A percentile compares a stretch with the other conserved stretches of the same genome.
phyloP scores from a whole-genome alignment of 495 filamentous ascomycete species.

The Lophiotrema nucula region DNA sequence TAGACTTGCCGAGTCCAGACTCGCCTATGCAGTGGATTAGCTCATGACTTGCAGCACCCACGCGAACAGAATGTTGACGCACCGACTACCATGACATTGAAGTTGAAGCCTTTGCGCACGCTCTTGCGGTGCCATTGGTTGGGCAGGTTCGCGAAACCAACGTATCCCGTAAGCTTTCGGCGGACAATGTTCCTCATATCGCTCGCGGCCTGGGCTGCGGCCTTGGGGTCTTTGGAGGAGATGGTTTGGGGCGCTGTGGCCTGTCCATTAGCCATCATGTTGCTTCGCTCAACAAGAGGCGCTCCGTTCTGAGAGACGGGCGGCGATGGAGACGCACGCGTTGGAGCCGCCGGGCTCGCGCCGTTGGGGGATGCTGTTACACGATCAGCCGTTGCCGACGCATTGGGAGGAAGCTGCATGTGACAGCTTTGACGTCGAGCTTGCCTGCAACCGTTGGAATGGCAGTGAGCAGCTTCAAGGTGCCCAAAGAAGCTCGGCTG shows the following conservation, averaged over 20 bases:
- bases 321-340: slow-evolving; percentile 41
- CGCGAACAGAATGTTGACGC: slow-evolving; percentile 37
- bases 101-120: slow-evolving; percentile 99
- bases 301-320: slow-evolving; percentile 48
- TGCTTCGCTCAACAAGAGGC: slow-evolving; percentile 61
- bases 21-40: slow-evolving; percentile 65
- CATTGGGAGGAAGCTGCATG: neutral
- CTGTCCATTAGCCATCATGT: slow-evolving; percentile 56
- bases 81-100: slow-evolving; percentile 99
- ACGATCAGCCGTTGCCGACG: slow-evolving; percentile 10
- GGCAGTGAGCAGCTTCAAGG: neutral
- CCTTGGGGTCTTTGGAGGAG: slow-evolving; percentile 81
- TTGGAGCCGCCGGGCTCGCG: slow-evolving; percentile 34
- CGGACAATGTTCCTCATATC: slow-evolving; percentile 98
- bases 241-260: slow-evolving; percentile 58
- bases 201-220: slow-evolving; percentile 63
- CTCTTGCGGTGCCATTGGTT: slow-evolving; percentile 99
- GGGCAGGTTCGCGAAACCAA: slow-evolving; percentile 96
- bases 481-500: neutral
- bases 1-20: slow-evolving; percentile 98
- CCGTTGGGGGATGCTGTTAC: slow-evolving; percentile 35
- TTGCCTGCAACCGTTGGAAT: no score
- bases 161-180: slow-evolving; percentile 96
- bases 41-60: neutral
- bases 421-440: neutral